Evolutionary conservation across 495 filamentous ascomycete species (phyloP), one percentile per base, ranked within the genome.

Genomic region (Hypoxylon trugodes): DNA sequence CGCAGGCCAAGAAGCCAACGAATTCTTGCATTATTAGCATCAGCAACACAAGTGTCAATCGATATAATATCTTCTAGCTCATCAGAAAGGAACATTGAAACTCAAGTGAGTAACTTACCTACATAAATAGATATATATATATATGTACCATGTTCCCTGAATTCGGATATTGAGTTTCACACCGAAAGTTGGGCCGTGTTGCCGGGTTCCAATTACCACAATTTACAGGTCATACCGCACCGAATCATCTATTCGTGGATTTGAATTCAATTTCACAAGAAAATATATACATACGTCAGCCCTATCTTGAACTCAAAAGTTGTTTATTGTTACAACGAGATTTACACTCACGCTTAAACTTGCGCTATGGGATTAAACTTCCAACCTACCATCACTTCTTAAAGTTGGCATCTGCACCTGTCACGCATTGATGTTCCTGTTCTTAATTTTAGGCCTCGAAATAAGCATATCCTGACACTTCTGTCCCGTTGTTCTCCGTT

Each of bases 131-230:
- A n/a, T n/a, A n/a, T n/a, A n/a, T n/a, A n/a, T n/a, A n/a, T n/a
- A n/a, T n/a, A n/a, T n/a, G n/a, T n/a, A n/a, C 24, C 24, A 5
- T 43, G 26, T 36, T 12, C 25, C 48, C 5, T 51, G 40, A 33
- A 43, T 19, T 32, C 16, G 22, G 41, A 41, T 59, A 18, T 22
- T 52, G 41, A 46, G 62, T 33, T 32, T n/a, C n/a, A n/a, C 60
- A 64, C 52, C 52, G 60, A 64, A 64, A 57, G 45, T 57, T 64
- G 52, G 51, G 60, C 60, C 52, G 52, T 40, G 46, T 52, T 51
- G 6, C 52, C 52, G 60, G 60, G 60, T 45, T 22, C 46, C 37
- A 50, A 43, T 24, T 26, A 16, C 12, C 30, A 60, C 43, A 22
- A 10, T n/a, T n/a, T n/a, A n/a, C n/a, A n/a, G n/a, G n/a, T n/a